Conservation (phyloP, 192 early-diverging fungal species). For the Entophlyctis luteolus region DNA sequence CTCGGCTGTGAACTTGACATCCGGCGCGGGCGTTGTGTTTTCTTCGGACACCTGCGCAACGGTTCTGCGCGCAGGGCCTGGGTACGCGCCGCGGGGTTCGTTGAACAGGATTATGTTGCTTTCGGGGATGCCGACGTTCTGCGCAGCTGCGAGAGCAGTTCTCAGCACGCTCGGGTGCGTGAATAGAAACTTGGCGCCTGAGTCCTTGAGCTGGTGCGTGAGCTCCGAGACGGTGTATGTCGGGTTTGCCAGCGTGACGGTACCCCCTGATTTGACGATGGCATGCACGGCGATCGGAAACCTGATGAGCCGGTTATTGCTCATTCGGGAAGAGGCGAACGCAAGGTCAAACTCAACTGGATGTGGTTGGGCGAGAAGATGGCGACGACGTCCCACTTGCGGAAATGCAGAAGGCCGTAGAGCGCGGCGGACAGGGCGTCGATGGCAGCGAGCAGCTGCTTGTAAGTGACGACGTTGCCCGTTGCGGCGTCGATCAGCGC, state of each 20-base stretch:
- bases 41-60: background rate
- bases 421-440: slow-evolving; percentile 52
- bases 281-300: slow-evolving; percentile 61
- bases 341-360: slow-evolving; percentile 25
- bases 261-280: slow-evolving; percentile 59
- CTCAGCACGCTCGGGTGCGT: slow-evolving; percentile 33
- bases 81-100: background rate
- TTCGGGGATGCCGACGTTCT: slow-evolving; percentile 26
- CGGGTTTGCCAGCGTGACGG: slow-evolving; percentile 76
- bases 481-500: slow-evolving; percentile 55
- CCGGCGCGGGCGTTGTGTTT: background rate
- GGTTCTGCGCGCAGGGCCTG: slow-evolving; percentile 23
- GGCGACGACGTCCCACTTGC: slow-evolving; percentile 67
- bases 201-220: slow-evolving; percentile 68
- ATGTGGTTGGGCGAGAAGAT: slow-evolving; percentile 70
- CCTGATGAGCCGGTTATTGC: background rate
- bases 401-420: slow-evolving; percentile 49
- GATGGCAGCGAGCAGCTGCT: slow-evolving; percentile 39
- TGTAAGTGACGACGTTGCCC: slow-evolving; percentile 41
- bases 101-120: slow-evolving; percentile 32
- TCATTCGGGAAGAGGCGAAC: background rate
- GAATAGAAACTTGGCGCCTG: slow-evolving; percentile 63
- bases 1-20: slow-evolving; percentile 28
- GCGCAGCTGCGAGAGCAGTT: slow-evolving; percentile 29
- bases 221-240: slow-evolving; percentile 77